Evolutionary conservation across 192 early-diverging fungal species (phyloP).

Genomic region (Podochytrium sp.): DNA sequence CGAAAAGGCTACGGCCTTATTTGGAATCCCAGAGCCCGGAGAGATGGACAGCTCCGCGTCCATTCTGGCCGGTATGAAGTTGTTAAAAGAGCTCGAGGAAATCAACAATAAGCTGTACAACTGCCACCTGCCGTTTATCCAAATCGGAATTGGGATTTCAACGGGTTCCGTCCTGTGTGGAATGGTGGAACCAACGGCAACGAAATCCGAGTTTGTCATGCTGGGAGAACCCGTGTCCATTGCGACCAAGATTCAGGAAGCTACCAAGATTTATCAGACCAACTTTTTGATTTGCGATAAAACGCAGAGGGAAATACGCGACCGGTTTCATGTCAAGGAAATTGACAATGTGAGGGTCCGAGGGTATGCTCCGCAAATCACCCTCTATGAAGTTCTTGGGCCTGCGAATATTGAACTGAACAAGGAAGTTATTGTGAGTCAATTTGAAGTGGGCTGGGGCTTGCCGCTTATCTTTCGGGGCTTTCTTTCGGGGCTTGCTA

Average conservation of each 20-base stretch:
- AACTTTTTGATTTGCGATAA: constrained; percentile 40
- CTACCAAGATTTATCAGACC: constrained; percentile 40
- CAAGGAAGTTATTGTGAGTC: constrained; percentile 40
- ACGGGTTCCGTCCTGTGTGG: constrained; percentile 40
- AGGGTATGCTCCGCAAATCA: constrained; percentile 22
- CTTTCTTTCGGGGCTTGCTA: not conserved
- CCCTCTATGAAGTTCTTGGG: constrained; percentile 49
- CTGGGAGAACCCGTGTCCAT: constrained; percentile 35
- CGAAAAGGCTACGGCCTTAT: constrained; percentile 30
- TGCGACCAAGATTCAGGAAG: constrained; percentile 24
- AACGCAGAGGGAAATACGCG: constrained; percentile 44
- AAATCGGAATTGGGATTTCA: constrained; percentile 43
- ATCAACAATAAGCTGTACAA: constrained; percentile 33
- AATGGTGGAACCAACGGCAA: constrained; percentile 29
- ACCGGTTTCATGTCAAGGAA: constrained; percentile 50
- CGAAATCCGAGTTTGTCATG: constrained; percentile 29
- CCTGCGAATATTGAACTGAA: constrained; percentile 19
- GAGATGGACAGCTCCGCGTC: constrained; percentile 25
- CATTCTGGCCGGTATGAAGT: constrained; percentile 25
- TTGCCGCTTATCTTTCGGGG: not conserved
- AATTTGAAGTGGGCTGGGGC: constrained; percentile 11
- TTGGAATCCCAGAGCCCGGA: constrained; percentile 37
- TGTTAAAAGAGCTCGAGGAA: constrained; percentile 30
- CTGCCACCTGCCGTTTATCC: constrained; percentile 25
- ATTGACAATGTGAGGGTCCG: constrained; percentile 39